These are phyloP conservation scores for Streptanthus diversifolius DNA, from an alignment of 345 rosid species.

Conservation along the genomic window DNA sequence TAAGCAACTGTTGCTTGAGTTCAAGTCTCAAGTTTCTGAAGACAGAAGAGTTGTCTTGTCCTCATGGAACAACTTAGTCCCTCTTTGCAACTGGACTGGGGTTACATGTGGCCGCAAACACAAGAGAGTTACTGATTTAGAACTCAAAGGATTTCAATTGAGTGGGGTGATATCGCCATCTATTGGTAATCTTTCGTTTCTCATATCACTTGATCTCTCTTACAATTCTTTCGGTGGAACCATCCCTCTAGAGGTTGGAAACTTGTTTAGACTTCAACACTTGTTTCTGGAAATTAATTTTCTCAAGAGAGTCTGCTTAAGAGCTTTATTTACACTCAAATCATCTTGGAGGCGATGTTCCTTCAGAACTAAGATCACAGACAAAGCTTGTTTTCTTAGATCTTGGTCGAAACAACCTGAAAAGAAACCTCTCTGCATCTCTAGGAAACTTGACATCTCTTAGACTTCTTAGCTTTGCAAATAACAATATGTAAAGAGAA, in stretches of 20 bases:
- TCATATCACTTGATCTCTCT: neutral
- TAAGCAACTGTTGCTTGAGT: neutral
- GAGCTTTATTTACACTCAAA: neutral
- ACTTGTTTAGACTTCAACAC: neutral
- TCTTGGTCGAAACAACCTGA: constrained; percentile 7
- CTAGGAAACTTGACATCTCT: neutral
- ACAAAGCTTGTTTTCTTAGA: neutral
- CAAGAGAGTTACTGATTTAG: neutral
- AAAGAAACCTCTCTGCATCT: constrained; percentile 28
- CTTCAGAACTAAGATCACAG: constrained; percentile 21
- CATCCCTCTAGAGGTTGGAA: constrained; percentile 4
- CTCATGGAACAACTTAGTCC: constrained; percentile 20
- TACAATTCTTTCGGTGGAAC: neutral
- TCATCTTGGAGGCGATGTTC: constrained; percentile 16
- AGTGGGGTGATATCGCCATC: constrained; percentile 13
- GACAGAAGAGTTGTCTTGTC: neutral
- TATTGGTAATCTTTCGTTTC: constrained; percentile 25
- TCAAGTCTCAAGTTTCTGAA: constrained; percentile 9
- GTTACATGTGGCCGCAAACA: neutral
- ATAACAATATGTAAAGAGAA: neutral
- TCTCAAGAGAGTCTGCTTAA: too few relatives aligned
- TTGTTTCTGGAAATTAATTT: neutral
- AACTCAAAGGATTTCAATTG: neutral
- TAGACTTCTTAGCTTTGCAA: neutral
- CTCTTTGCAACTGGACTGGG: constrained; percentile 18